These are phyloP conservation scores for Mycotypha africana DNA, from an alignment of 371 early-diverging fungal genomes.

Conservation along the genomic window DNA sequence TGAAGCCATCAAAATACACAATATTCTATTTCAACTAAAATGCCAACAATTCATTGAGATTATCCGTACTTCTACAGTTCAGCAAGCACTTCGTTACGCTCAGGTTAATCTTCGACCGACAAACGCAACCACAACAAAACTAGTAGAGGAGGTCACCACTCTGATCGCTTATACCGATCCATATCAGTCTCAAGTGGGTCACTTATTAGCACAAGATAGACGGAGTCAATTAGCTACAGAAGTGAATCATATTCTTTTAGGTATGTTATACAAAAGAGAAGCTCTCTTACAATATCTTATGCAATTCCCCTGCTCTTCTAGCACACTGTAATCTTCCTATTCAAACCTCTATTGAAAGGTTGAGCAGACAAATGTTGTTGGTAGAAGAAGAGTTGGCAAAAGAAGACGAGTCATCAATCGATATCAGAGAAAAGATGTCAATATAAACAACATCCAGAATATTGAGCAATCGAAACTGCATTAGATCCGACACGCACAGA, in stretches of 20 bases:
- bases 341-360: constrained; percentile 14
- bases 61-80: constrained; percentile 15
- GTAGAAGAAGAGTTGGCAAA: constrained; percentile 7
- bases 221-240: constrained; percentile 26
- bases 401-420: no score
- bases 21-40: constrained; percentile 22
- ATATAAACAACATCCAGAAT: no score
- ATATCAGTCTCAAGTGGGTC: constrained; percentile 20
- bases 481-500: no score
- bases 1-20: not conserved
- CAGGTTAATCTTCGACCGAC: constrained; percentile 27
- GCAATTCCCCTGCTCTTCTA: no score
- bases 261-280: no score
- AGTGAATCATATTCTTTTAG: constrained; percentile 25
- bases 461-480: no score
- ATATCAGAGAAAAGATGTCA: no score
- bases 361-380: constrained; percentile 3
- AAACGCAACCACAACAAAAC: constrained; percentile 15
- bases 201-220: constrained; percentile 30
- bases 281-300: no score
- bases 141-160: constrained; percentile 28
- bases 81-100: constrained; percentile 30
- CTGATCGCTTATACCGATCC: constrained; percentile 38
- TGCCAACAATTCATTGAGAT: constrained; percentile 40
- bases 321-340: constrained; percentile 9